These are phyloP conservation scores for Pyracantha coccinea DNA, from an alignment of 331 rosid genomes.

Conservation along the genomic window DNA sequence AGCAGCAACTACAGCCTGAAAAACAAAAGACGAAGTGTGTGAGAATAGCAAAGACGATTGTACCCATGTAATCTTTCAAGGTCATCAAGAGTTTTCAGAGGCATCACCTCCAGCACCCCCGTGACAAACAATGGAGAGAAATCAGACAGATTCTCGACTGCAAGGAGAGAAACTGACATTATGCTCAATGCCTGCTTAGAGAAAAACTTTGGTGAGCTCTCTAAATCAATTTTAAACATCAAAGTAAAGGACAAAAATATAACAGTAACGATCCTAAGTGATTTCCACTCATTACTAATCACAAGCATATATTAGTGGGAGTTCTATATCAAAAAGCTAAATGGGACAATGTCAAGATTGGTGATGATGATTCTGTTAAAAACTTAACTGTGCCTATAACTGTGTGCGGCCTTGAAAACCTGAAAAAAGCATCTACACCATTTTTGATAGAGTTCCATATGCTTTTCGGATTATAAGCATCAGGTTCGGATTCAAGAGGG, in stretches of 20 bases:
- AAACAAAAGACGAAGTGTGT: conserved; percentile 16
- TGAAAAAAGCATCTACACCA: conserved; percentile 65
- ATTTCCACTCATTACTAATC: not conserved
- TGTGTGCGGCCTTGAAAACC: conserved; percentile 95
- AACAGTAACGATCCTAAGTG: not conserved
- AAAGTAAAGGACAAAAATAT: not conserved
- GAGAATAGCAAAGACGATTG: not conserved
- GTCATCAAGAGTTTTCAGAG: conserved; percentile 1
- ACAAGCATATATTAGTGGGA: not conserved
- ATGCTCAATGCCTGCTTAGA: conserved; percentile 77
- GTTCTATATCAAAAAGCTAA: not conserved
- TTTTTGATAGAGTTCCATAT: conserved; percentile 15
- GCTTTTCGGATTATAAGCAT: conserved; percentile 36
- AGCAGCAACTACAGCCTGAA: conserved; percentile 91
- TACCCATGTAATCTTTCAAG: not conserved
- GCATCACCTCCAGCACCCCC: conserved; percentile 73
- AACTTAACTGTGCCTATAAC: conserved; percentile 90
- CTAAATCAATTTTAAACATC: not conserved
- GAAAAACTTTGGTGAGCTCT: conserved; percentile 15
- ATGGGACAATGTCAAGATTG: not conserved
- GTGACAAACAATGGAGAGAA: conserved; percentile 73
- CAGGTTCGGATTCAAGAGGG: conserved; percentile 63
- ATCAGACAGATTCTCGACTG: conserved; percentile 62
- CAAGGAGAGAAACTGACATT: conserved; percentile 81
- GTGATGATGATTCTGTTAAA: not conserved